Evolutionary conservation across 345 rosid species (phyloP), one percentile per base, ranked within the genome.

Genomic region (Lumnitzera racemosa): DNA sequence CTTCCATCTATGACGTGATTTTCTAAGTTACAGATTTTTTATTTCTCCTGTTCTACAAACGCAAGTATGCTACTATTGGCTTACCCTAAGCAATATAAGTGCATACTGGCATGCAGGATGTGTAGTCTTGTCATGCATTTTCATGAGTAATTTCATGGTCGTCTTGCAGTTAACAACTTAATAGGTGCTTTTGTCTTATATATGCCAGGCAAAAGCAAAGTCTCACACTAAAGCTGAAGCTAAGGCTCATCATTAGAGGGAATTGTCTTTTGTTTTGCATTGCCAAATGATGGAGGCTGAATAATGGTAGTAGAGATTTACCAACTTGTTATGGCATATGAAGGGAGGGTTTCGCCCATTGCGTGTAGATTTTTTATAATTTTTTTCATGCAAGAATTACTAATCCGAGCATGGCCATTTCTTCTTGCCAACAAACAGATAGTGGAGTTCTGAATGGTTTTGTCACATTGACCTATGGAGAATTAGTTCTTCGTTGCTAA

Each of bases 161-260:
- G 7, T 36, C 43, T 7, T 36, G 9, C 7, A 36, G 43, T 36
- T 36, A 6, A 36, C 43, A 1, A 36, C 43, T 55, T 53, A 47
- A 49, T 16, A 27, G 14, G 23, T 58, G 20, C 56, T 43, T 57
- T 15, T 46, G 16, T 66, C 47, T 48, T 58, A 36, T 36, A 36
- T 36, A 36, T 36, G 55, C 56, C 53, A 66, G 69, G 69, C 63
- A 51, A 66, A 66, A 58, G 69, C 78, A 51, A 85, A 77, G 62
- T 83, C 88, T 12, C 83, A 68, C 2, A 65, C 61, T 70, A 86
- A 83, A 67, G 81, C 82, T 57, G 86, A 78, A 76, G 84, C 80
- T 14, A 74, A 76, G 86, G 69, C 58, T 66, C 69, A 66, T 59
- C 69, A 66, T 47, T 66, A 59, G 55, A 54, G 51, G 43, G 43